phyloP scores from a whole-genome alignment of 371 early-diverging fungal genomes.

The Funneliformis caledonium region DNA sequence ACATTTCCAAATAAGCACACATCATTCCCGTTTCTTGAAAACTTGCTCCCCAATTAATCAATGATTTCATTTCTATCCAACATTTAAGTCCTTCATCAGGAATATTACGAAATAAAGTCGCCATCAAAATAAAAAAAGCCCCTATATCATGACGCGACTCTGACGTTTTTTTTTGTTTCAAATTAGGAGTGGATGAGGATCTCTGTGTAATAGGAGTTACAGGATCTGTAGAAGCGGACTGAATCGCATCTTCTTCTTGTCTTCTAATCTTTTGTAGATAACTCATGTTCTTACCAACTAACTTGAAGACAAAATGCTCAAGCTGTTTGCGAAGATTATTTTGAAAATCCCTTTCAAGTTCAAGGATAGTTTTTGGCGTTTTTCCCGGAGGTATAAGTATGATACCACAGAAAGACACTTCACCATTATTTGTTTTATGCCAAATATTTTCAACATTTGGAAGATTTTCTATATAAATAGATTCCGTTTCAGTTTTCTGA shows the following conservation, averaged over 20 bases:
- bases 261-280: conserved; percentile 69
- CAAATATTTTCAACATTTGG: conserved; percentile 45
- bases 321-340: conserved; percentile 57
- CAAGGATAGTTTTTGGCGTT: not conserved
- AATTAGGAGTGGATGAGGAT: conserved; percentile 35
- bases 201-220: conserved; percentile 15
- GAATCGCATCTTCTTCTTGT: conserved; percentile 72
- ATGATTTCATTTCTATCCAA: conserved; percentile 74
- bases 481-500: conserved; percentile 47
- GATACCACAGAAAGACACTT: conserved; percentile 47
- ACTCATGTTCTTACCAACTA: conserved; percentile 60
- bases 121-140: conserved; percentile 68
- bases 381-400: conserved; percentile 44
- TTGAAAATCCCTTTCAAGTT: conserved; percentile 53
- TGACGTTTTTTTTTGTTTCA: conserved; percentile 45
- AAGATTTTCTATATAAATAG: conserved; percentile 41
- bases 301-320: conserved; percentile 50
- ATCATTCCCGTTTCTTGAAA: conserved; percentile 62
- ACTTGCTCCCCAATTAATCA: conserved; percentile 77
- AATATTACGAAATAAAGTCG: conserved; percentile 71
- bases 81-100: conserved; percentile 78
- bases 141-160: conserved; percentile 59
- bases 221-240: conserved; percentile 48
- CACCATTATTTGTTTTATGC: conserved; percentile 45
- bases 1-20: conserved; percentile 71